Percentiles rank a stretch among this genome's conserved stretches.
Evolutionary conservation across 345 rosid genomes (phyloP).

Genomic region (Punica granatum): DNA sequence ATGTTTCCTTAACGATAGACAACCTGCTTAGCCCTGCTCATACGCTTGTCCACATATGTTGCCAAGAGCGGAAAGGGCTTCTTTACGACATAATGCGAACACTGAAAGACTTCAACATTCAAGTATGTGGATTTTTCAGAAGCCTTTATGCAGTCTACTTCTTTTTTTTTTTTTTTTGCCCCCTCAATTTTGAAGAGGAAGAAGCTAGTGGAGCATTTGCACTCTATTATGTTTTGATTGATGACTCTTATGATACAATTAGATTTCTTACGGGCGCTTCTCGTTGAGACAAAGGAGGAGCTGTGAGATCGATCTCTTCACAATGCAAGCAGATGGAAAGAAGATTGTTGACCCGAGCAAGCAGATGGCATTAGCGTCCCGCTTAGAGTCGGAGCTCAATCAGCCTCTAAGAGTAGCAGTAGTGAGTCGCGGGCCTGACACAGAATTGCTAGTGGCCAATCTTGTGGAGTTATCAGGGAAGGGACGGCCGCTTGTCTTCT

Average conservation of each 20-base stretch:
- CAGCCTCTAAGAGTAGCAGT: slow-evolving; percentile 81
- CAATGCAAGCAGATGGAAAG: slow-evolving; percentile 75
- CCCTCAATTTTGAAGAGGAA: too few relatives aligned
- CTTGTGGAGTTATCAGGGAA: slow-evolving; percentile 91
- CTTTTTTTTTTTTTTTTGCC: too few relatives aligned
- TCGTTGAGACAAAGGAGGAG: slow-evolving; percentile 39
- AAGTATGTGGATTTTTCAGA: slow-evolving; percentile 35
- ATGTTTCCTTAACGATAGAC: slow-evolving; percentile 61
- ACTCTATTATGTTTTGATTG: slow-evolving; percentile 3
- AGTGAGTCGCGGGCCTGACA: slow-evolving; percentile 83
- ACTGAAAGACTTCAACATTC: slow-evolving; percentile 83
- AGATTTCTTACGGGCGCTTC: slow-evolving; percentile 95
- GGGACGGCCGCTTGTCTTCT: slow-evolving; percentile 90
- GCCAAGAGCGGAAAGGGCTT: slow-evolving; percentile 90
- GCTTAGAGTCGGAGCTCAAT: slow-evolving; percentile 56
- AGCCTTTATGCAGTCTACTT: too few relatives aligned
- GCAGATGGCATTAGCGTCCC: slow-evolving; percentile 54
- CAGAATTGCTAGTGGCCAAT: slow-evolving; percentile 80
- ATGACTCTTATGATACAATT: slow-evolving; percentile 9
- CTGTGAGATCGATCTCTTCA: slow-evolving; percentile 86
- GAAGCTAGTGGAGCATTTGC: neutral
- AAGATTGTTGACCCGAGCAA: slow-evolving; percentile 81
- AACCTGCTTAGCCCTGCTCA: slow-evolving; percentile 76
- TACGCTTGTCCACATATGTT: slow-evolving; percentile 75
- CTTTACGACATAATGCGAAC: slow-evolving; percentile 95